phyloP scores from a whole-genome alignment of 805 yeast genomes.

The Clavispora vitiphila region DNA sequence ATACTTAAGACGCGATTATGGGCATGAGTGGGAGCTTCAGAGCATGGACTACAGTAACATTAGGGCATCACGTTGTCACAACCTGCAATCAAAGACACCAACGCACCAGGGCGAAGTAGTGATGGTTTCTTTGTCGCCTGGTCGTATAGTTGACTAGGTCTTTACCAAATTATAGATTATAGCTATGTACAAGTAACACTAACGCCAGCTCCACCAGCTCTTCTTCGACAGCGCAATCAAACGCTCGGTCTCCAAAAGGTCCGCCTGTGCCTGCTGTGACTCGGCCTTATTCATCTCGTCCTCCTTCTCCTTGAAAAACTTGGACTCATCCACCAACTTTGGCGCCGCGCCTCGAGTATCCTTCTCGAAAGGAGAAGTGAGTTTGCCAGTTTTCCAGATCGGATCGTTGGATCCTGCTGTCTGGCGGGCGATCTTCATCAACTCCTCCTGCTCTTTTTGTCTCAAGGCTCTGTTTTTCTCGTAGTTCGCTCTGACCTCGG shows the following conservation, averaged over 20 bases:
- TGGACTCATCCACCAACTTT: constrained; percentile 38
- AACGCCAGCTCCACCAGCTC: constrained; percentile 17
- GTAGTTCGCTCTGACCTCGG: constrained; percentile 75
- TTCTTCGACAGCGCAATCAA: constrained; percentile 19
- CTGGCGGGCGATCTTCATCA: constrained; percentile 60
- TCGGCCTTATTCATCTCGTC: constrained; percentile 31
- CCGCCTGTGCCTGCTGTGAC: constrained; percentile 16
- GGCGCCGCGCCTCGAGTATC: constrained; percentile 35
- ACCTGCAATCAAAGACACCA: no score
- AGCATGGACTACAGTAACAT: no score
- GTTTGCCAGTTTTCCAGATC: constrained; percentile 74
- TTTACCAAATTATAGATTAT: background rate
- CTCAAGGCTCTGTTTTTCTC: constrained; percentile 59
- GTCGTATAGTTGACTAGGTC: no score
- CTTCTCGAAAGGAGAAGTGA: constrained; percentile 62
- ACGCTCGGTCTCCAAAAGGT: constrained; percentile 13
- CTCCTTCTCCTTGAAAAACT: constrained; percentile 46
- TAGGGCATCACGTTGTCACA: no score
- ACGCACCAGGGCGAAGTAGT: no score
- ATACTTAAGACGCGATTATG: no score
- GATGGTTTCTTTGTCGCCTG: no score
- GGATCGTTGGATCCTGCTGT: constrained; percentile 72
- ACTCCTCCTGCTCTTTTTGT: constrained; percentile 61
- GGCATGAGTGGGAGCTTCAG: no score
- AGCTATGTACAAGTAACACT: constrained; percentile 1